Percentiles rank a stretch among this genome's conserved stretches.
phyloP scores from a whole-genome alignment of 78 protist species.

The Dictyostelium capitatum region DNA sequence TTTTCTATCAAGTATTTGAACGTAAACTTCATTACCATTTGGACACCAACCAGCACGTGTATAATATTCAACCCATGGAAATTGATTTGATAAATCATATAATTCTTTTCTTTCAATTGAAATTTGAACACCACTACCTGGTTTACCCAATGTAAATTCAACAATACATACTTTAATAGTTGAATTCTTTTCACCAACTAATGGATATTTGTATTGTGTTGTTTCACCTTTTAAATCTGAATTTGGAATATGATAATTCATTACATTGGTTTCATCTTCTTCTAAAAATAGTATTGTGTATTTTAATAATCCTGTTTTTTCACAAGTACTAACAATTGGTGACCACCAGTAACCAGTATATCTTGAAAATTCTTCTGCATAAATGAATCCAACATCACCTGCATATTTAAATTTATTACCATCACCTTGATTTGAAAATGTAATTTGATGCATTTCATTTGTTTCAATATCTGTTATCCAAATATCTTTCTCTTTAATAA shows the following conservation, averaged over 20 bases:
- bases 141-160: background rate
- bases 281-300: constrained; percentile 64
- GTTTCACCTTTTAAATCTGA: constrained; percentile 17
- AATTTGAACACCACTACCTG: background rate
- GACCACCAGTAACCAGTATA: constrained; percentile 86
- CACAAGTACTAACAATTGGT: constrained; percentile 13
- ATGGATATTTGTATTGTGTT: constrained; percentile 73
- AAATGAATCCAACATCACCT: constrained; percentile 67
- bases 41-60: constrained; percentile 66
- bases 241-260: constrained; percentile 19
- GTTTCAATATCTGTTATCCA: constrained; percentile 59
- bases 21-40: constrained; percentile 39
- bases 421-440: constrained; percentile 14
- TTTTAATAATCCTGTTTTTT: background rate
- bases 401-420: constrained; percentile 4
- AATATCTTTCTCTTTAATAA: constrained; percentile 36
- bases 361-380: constrained; percentile 74
- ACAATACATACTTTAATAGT: background rate
- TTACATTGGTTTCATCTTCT: constrained; percentile 69
- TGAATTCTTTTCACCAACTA: constrained; percentile 69
- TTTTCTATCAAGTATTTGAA: constrained; percentile 55
- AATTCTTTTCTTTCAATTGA: background rate
- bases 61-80: constrained; percentile 76
- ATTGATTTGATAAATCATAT: constrained; percentile 15
- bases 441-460: background rate